phyloP scores from a whole-genome alignment of 192 early-diverging fungal species.

The Linnemannia exigua region DNA sequence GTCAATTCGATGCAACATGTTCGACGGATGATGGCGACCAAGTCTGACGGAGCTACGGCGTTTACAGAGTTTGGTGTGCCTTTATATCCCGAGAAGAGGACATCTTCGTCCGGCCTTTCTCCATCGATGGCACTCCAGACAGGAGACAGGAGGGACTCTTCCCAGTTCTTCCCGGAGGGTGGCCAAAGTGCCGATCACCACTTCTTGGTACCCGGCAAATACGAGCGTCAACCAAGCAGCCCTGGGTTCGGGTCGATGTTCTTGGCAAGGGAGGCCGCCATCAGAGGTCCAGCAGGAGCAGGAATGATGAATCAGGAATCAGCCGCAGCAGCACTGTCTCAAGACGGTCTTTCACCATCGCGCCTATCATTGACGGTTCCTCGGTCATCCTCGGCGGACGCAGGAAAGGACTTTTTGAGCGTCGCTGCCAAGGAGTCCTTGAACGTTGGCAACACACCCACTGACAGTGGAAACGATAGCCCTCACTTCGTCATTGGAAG shows the following conservation, averaged over 20 bases:
- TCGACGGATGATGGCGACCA: slow-evolving; percentile 6
- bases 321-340: background rate
- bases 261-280: slow-evolving; percentile 39
- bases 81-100: slow-evolving; percentile 45
- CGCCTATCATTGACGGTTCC: slow-evolving; percentile 28
- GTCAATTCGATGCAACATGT: slow-evolving; percentile 37
- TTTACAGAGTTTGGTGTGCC: slow-evolving; percentile 13
- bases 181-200: slow-evolving; percentile 17
- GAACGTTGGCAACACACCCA: background rate
- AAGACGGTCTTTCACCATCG: background rate
- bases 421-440: background rate
- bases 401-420: background rate
- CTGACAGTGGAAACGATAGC: background rate
- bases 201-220: slow-evolving; percentile 35
- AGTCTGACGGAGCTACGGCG: background rate
- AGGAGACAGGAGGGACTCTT: slow-evolving; percentile 19
- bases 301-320: background rate
- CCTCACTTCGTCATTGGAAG: background rate
- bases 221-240: slow-evolving; percentile 40
- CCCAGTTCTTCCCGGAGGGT: slow-evolving; percentile 5
- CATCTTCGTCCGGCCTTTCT: slow-evolving; percentile 13
- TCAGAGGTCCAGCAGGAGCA: slow-evolving; percentile 3
- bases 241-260: slow-evolving; percentile 57
- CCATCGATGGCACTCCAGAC: slow-evolving; percentile 25
- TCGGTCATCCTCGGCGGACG: background rate